Base-by-base conservation (phyloP, 768 basidiomycete genomes). In the Pleurotus citrinopileatus region DNA sequence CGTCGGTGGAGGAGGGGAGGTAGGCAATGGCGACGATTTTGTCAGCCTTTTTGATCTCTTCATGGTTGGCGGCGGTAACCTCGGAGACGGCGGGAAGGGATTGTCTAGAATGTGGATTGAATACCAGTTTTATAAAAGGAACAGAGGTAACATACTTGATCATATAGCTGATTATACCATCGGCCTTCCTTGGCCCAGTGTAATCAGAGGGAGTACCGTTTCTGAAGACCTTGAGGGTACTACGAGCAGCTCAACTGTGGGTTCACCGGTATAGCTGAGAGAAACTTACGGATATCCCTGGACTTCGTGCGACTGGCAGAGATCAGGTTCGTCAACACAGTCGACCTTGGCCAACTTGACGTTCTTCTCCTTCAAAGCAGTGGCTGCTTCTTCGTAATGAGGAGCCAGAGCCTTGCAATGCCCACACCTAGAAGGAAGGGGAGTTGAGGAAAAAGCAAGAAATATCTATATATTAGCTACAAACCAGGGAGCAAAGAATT, bases 111-210 rank as follows among this genome's bases (percentile, higher is more conserved):
- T 37, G 42, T 23, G 22, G 45, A 42, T 63, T 55, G 60, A 54
- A 42, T 5, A 50, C 22, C 55, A 36, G 1, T 9, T 23, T 15
- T 22, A 32, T 26, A 4, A 29, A 57, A 48, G 12, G 4, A 22
- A 22, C 9, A 4, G 3, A 42, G 25, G 40, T 38, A 22, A 72
- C 86, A 62, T 58, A 95, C 95, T 98, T 98, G 77, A 82, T 67
- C 96, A 98, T 98, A 76, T 97, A 97, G 70, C 85, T 85, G 67
- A 96, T 75, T 64, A 99, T 99, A 15, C 97, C 95, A 59, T 98
- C 97, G 8, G 94, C 89, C 70, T 97, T 92, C 48, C 97, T 80
- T 13, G 94, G 89, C 42, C 97, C 97, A 53, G 63, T 69, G 70
- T 98, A 99, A 20, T 98, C 94, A 1, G 78, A 69, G 19, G 86